phyloP scores from a whole-genome alignment of 2,329 filamentous ascomycete genomes.

The Herpotrichia juniperi region DNA sequence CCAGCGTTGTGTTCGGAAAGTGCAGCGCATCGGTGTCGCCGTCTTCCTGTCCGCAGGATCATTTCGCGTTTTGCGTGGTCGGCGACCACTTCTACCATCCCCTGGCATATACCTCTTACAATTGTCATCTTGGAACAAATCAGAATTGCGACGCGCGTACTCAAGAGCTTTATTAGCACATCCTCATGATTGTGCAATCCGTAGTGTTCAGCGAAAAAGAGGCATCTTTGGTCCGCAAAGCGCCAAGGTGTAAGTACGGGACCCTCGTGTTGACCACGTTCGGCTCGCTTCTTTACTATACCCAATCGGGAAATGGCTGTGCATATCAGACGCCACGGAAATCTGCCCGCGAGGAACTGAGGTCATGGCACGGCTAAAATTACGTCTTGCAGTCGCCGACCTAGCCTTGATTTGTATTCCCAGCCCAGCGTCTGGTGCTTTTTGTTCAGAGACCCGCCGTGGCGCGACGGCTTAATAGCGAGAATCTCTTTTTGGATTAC shows the following conservation, averaged over 20 bases:
- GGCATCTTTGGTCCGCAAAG: not conserved
- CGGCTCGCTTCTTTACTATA: not conserved
- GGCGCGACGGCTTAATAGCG: not conserved
- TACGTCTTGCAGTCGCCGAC: constrained; percentile 5
- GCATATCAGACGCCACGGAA: not conserved
- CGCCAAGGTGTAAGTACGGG: not conserved
- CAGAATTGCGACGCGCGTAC: not conserved
- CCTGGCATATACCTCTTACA: not conserved
- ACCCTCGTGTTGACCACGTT: not conserved
- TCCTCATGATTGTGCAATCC: not conserved
- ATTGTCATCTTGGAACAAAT: not conserved
- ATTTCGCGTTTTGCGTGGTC: not conserved
- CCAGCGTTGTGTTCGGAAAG: no score
- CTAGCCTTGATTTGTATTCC: not conserved
- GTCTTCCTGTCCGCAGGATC: no score
- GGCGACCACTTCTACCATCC: not conserved
- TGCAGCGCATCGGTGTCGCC: no score
- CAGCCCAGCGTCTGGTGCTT: not conserved
- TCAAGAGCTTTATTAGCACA: not conserved
- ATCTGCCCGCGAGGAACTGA: not conserved
- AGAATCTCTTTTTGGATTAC: not conserved
- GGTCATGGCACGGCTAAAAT: constrained; percentile 8
- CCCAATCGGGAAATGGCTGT: not conserved
- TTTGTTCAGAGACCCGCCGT: not conserved
- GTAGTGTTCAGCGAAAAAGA: not conserved